These are phyloP conservation scores for Sisymbrium irio DNA, from an alignment of 345 rosid genomes.

Conservation along the genomic window DNA sequence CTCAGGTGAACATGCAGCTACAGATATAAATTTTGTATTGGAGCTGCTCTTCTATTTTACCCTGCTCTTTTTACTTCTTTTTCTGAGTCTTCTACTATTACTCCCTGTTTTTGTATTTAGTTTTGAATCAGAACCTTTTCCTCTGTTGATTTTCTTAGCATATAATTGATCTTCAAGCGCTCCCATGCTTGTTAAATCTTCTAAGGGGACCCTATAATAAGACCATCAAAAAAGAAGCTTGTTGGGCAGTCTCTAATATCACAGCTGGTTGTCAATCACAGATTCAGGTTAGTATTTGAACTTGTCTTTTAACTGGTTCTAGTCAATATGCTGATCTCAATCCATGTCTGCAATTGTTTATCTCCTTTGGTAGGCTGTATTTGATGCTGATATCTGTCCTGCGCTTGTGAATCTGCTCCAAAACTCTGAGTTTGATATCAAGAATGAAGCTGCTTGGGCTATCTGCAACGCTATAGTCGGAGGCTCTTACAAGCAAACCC, in stretches of 20 bases:
- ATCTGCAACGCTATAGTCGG: conserved; percentile 48
- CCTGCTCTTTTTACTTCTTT: neutral
- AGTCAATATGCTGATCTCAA: neutral
- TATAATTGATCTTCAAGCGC: conserved; percentile 39
- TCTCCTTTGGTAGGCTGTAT: conserved; percentile 41
- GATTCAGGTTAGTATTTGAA: conserved; percentile 34
- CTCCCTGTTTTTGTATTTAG: neutral
- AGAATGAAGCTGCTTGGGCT: conserved; percentile 44
- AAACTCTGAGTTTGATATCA: conserved; percentile 51
- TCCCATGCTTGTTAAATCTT: conserved; percentile 37
- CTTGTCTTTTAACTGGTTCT: neutral
- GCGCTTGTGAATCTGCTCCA: conserved; percentile 49
- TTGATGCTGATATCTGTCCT: conserved; percentile 46
- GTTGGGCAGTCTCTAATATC: conserved; percentile 39
- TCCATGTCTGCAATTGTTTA: neutral
- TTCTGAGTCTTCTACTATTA: neutral
- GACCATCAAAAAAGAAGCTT: conserved; percentile 43
- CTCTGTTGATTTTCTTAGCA: conserved; percentile 20
- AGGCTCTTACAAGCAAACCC: conserved; percentile 53
- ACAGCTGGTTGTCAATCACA: conserved; percentile 47
- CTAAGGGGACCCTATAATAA: conserved; percentile 27
- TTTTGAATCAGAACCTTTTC: neutral
- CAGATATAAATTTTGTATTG: neutral
- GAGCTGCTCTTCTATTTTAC: neutral
- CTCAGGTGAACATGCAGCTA: conserved; percentile 26